phyloP scores from a whole-genome alignment of 768 basidiomycete genomes.

The Leccinum longicurvipes region DNA sequence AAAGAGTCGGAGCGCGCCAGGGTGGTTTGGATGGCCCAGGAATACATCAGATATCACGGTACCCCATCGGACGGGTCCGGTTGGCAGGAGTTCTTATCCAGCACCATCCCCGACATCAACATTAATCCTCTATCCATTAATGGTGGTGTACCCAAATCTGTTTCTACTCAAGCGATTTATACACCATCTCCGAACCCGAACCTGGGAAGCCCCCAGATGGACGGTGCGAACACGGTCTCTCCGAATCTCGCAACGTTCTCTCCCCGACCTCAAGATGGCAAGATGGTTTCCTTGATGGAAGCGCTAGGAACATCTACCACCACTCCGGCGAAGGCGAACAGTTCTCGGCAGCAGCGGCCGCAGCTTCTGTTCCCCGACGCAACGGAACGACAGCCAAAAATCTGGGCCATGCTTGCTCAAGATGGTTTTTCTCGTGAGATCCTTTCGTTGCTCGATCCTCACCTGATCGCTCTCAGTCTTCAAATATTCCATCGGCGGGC shows the following conservation, averaged over 20 bases:
- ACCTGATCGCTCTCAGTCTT: slow-evolving; percentile 61
- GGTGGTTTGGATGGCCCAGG: slow-evolving; percentile 61
- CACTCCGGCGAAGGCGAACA: slow-evolving; percentile 26
- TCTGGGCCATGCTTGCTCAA: slow-evolving; percentile 54
- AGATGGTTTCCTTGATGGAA: slow-evolving; percentile 43
- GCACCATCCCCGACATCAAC: slow-evolving; percentile 44
- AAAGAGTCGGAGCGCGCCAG: slow-evolving; percentile 40
- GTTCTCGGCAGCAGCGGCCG: slow-evolving; percentile 21
- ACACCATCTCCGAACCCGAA: slow-evolving; percentile 45
- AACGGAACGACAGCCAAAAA: slow-evolving; percentile 29
- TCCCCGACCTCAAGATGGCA: slow-evolving; percentile 47
- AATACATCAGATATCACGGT: slow-evolving; percentile 62
- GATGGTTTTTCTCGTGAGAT: slow-evolving; percentile 70
- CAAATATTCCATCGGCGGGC: slow-evolving; percentile 56
- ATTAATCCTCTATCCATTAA: slow-evolving; percentile 21
- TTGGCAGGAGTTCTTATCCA: slow-evolving; percentile 59
- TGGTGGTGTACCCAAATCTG: slow-evolving; percentile 39
- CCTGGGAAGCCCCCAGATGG: slow-evolving; percentile 22
- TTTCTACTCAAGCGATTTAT: slow-evolving; percentile 54
- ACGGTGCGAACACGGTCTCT: slow-evolving; percentile 24
- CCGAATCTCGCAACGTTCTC: slow-evolving; percentile 52
- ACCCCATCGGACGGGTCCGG: slow-evolving; percentile 44
- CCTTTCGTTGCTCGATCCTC: slow-evolving; percentile 59
- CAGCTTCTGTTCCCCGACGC: slow-evolving; percentile 19
- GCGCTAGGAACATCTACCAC: slow-evolving; percentile 33